phyloP scores from a whole-genome alignment of 768 basidiomycete species.

The Fomitopsis pulvina region DNA sequence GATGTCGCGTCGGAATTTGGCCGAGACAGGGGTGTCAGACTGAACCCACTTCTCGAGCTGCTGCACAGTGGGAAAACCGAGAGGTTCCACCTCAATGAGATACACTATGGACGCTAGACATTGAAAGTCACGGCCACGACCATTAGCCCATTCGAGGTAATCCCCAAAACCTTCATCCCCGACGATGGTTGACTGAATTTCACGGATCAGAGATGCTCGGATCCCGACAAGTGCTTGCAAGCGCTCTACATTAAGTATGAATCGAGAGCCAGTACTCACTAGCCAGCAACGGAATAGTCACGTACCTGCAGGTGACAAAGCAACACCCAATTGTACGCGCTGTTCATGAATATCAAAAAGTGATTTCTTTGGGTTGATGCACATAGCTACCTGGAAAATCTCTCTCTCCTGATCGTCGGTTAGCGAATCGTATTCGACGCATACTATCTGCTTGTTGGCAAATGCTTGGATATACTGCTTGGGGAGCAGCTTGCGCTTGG shows the following conservation, averaged over 20 bases:
- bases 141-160: constrained; percentile 29
- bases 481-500: constrained; percentile 33
- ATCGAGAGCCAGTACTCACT: background rate
- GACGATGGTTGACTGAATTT: constrained; percentile 42
- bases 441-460: constrained; percentile 63
- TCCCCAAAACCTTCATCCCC: constrained; percentile 31
- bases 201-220: constrained; percentile 52
- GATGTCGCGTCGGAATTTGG: constrained; percentile 27
- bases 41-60: constrained; percentile 25
- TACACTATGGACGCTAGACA: constrained; percentile 26
- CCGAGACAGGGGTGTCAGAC: constrained; percentile 18
- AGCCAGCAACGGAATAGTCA: background rate
- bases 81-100: constrained; percentile 20
- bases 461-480: constrained; percentile 49
- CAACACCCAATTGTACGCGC: constrained; percentile 75
- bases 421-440: constrained; percentile 58
- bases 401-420: constrained; percentile 53
- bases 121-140: constrained; percentile 33
- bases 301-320: constrained; percentile 60
- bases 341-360: constrained; percentile 19
- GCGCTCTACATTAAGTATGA: constrained; percentile 40
- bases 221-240: constrained; percentile 58
- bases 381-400: constrained; percentile 54
- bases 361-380: background rate
- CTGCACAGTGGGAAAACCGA: constrained; percentile 11